A percentile compares a stretch with the other conserved stretches of the same genome.
phyloP scores from a whole-genome alignment of 2,329 filamentous ascomycete genomes.

The Aureobasidium subglaciale region DNA sequence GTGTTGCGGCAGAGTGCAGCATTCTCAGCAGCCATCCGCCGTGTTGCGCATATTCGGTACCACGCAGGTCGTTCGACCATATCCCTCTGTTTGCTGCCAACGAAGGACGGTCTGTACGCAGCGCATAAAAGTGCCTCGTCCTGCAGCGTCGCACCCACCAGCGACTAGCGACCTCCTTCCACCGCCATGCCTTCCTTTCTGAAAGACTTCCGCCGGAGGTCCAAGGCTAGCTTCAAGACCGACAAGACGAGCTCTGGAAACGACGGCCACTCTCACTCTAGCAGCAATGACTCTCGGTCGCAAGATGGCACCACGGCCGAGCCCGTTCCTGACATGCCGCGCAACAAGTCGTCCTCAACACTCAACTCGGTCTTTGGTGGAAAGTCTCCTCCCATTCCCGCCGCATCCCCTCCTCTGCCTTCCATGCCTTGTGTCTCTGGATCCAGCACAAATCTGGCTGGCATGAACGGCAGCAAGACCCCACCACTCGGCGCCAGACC shows the following conservation, averaged over 20 bases:
- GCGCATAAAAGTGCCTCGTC: not conserved
- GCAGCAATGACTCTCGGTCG: slow-evolving; percentile 39
- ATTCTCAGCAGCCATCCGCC: not conserved
- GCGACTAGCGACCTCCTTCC: not conserved
- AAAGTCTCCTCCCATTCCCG: slow-evolving; percentile 60
- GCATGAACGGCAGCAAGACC: slow-evolving; percentile 41
- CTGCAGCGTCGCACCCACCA: not conserved
- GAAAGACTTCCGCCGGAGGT: slow-evolving; percentile 64
- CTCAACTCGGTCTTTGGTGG: slow-evolving; percentile 57
- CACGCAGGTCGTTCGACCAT: not conserved
- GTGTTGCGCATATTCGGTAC: slow-evolving; percentile 6
- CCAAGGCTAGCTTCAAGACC: slow-evolving; percentile 65
- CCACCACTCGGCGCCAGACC: slow-evolving; percentile 29
- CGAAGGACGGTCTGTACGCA: not conserved
- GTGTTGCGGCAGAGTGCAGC: slow-evolving; percentile 5
- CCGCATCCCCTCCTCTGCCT: slow-evolving; percentile 61
- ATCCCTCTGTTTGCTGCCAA: slow-evolving; percentile 1
- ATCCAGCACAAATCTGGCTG: slow-evolving; percentile 51
- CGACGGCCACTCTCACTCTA: slow-evolving; percentile 17
- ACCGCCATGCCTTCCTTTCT: slow-evolving; percentile 54
- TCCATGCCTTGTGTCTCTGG: slow-evolving; percentile 5
- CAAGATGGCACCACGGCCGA: slow-evolving; percentile 23
- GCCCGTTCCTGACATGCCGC: slow-evolving; percentile 40
- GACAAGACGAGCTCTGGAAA: slow-evolving; percentile 47
- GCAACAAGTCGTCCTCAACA: slow-evolving; percentile 57